Base-by-base conservation (phyloP, 345 rosid genomes). In the Eucalyptus regnans region DNA sequence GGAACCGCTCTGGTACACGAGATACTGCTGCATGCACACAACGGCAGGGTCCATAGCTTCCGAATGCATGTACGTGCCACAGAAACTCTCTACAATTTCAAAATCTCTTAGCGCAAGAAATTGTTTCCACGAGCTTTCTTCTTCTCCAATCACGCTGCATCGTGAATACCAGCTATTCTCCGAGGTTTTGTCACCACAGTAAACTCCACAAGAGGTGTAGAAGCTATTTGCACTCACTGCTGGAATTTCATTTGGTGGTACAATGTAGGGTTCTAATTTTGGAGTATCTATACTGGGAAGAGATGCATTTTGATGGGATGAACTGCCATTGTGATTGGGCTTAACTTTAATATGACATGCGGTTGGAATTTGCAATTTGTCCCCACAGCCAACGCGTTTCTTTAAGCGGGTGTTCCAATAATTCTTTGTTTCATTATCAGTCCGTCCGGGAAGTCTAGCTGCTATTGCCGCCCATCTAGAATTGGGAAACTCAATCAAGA, bases 401-500 rank as follows among this genome's bases (percentile, higher is more conserved):
- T 85, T 88, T 66, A 86, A 51, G 48, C 68, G 88, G n/a, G 88
- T 86, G 86, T 90, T 89, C 90, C 90, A 89, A 31, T 64, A 89
- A 31, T 89, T 89, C 76, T 89, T 89, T 29, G 86, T 86, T 25
- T 89, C 90, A 7, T 89, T 89, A 8, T 89, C 90, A 7, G 90
- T 89, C 41, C 90, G 50, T 50, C 88, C 88, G 6, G 86, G 31
- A 25, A 89, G 64, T 29, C 29, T 52, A 6, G n/a, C 13, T 18
- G 90, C 64, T 16, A 89, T 89, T 4, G 31, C 7, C 3, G 49
- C 50, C 88, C 90, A 89, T 89, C 90, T 89, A 71, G 11, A 33
- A 76, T 41, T 13, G 18, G 76, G 37, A n/a, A 88, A 76, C 37
- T 79, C 7, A n/a, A 43, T 11, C 76, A 64, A 64, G 71, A 58